A percentile compares a stretch with the other conserved stretches of the same genome.
Evolutionary conservation across 2,329 filamentous ascomycete species (phyloP).

Genomic region (Ambrosiella xylebori): DNA sequence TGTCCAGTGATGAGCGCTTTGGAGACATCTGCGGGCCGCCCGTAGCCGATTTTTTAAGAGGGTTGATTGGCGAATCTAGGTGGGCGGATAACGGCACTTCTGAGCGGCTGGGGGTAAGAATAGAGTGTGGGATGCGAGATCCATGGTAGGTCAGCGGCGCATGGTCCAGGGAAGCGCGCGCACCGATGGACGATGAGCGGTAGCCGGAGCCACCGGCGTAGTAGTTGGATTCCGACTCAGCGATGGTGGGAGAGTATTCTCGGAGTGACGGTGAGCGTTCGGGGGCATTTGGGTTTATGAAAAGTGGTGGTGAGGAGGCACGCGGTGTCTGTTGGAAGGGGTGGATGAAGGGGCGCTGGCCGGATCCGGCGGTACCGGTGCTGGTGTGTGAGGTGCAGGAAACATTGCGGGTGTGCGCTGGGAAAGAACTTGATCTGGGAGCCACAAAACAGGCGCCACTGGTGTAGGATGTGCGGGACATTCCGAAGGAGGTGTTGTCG

Average conservation of each 20-base stretch:
- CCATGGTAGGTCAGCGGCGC: constrained; percentile 16
- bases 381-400: constrained; percentile 41
- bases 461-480: constrained; percentile 5
- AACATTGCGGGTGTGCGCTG: constrained; percentile 39
- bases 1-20: constrained; percentile 41
- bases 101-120: constrained; percentile 26
- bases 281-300: not conserved
- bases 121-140: constrained; percentile 25
- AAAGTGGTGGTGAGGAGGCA: constrained; percentile 36
- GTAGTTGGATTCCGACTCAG: constrained; percentile 31
- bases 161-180: constrained; percentile 7
- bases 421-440: constrained; percentile 22
- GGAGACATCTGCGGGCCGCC: constrained; percentile 29
- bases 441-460: constrained; percentile 11
- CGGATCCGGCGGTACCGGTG: constrained; percentile 24
- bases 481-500: constrained; percentile 6
- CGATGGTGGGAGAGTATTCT: constrained; percentile 39
- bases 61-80: constrained; percentile 16
- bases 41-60: constrained; percentile 22
- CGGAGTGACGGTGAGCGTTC: constrained; percentile 21
- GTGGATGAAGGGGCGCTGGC: constrained; percentile 33
- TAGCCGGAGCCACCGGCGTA: constrained; percentile 1
- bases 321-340: constrained; percentile 48
- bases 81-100: constrained; percentile 24
- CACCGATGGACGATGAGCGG: constrained; percentile 7